Evolutionary conservation across 352 stramenopile genomes (phyloP).

Genomic region (Globisporangium okanoganense): DNA sequence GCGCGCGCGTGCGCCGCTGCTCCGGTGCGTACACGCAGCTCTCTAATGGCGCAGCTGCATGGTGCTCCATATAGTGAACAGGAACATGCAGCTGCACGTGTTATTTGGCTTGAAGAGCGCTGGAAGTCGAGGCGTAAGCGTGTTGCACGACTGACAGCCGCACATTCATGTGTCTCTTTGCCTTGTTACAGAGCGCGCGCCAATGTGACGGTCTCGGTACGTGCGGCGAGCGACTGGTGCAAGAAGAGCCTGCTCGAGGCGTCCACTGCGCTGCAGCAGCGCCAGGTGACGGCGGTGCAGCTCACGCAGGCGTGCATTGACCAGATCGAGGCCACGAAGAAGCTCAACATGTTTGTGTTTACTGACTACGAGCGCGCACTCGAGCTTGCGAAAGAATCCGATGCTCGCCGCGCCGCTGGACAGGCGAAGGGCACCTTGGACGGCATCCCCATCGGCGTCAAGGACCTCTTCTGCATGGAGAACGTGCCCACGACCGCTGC

Average conservation of each 20-base stretch:
- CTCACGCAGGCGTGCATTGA: conserved; percentile 69
- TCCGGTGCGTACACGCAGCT: conserved; percentile 5
- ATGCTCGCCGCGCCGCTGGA: conserved; percentile 53
- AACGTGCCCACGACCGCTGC: conserved; percentile 83
- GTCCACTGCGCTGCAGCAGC: conserved; percentile 38
- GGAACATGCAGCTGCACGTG: background rate
- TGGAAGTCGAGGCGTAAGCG: background rate
- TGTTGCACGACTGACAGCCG: background rate
- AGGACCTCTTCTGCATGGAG: conserved; percentile 95
- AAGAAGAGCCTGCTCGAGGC: conserved; percentile 51
- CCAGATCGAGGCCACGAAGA: conserved; percentile 62
- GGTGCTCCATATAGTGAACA: background rate
- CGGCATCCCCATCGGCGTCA: conserved; percentile 95
- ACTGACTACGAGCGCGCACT: conserved; percentile 70
- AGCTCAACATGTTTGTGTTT: conserved; percentile 80
- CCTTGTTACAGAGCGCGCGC: conserved; percentile 3
- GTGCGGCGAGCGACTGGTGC: conserved; percentile 57
- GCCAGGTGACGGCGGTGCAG: conserved; percentile 50
- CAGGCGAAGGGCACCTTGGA: conserved; percentile 71
- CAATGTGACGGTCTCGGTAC: background rate
- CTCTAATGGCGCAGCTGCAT: background rate
- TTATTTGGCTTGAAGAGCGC: background rate
- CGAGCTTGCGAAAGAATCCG: conserved; percentile 70
- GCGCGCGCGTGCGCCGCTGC: conserved; percentile 1
- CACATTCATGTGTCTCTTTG: background rate